Base-by-base conservation (phyloP, 2,329 filamentous ascomycete species). In the Chaetomium sp. region DNA sequence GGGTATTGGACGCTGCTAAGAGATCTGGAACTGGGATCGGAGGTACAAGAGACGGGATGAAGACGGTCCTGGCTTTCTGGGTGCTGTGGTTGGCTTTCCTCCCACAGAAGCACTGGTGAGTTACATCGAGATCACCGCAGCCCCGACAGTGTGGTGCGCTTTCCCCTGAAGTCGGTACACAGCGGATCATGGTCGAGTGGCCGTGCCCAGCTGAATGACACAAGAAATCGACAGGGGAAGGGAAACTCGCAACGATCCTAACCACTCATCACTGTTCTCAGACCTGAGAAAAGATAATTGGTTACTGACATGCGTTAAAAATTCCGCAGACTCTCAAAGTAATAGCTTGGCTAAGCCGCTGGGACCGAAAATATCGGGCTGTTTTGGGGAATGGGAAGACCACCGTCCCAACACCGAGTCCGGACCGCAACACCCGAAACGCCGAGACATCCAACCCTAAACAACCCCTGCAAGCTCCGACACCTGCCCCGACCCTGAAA, bases 101-200 rank as follows among this genome's bases (percentile, higher is more conserved):
- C 37, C 44, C 47, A 50, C 53, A 53, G 35, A 35, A 38, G 46
- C 48, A 41, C 60, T 50, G 60, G 61, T 63, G 45, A 63, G 61
- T 62, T 57, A 41, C 54, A 59, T 49, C 41, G 36, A 54, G 47
- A 54, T 46, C 43, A 53, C 42, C 36, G 40, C 50, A 40, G 42
- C 44, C 49, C 44, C 54, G 14, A 38, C 33, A 34, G 48, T 48
- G 44, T 47, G 53, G 44, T 19, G 12, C 43, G 27, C 27, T 35
- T 34, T 37, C 9, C 38, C 47, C n/a, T 34, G 1, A 34, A 53
- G n/a, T 9, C 10, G 37, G 4, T 11, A 5, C 32, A 19, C 37
- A n/a, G n/a, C n/a, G 42, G 46, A 27, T 27, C 19, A 27, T 27
- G 19, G 19, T 27, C 19, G 19, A 27, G 19, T 27, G 19, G 19